phyloP scores from a whole-genome alignment of 495 filamentous ascomycete genomes.

The Achaetomiella virescens region DNA sequence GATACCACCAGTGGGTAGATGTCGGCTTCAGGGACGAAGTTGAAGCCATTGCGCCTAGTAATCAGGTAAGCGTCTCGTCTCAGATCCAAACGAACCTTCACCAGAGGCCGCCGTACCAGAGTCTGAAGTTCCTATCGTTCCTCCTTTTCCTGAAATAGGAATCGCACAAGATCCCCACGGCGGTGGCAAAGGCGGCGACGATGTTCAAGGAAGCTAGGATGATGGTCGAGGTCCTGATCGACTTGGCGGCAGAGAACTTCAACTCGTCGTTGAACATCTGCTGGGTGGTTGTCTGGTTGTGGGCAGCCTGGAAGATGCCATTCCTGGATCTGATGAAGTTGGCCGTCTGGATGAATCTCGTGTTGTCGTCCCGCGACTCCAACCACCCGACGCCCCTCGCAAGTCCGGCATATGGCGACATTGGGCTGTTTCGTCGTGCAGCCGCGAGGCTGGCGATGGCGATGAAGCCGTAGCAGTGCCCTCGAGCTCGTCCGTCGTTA shows the following conservation, averaged over 20 bases:
- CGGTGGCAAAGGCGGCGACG: slow-evolving; percentile 41
- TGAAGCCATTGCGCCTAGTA: slow-evolving; percentile 29
- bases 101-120: slow-evolving; percentile 21
- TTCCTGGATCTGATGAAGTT: slow-evolving; percentile 18
- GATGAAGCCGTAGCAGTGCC: slow-evolving; percentile 38
- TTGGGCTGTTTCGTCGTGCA: slow-evolving; percentile 23
- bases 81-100: not conserved
- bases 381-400: slow-evolving; percentile 35
- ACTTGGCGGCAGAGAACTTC: slow-evolving; percentile 39
- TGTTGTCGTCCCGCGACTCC: slow-evolving; percentile 37
- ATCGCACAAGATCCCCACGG: slow-evolving; percentile 40
- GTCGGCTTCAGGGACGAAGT: slow-evolving; percentile 35
- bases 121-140: slow-evolving; percentile 27
- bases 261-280: slow-evolving; percentile 37
- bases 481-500: slow-evolving; percentile 34
- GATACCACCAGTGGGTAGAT: slow-evolving; percentile 43
- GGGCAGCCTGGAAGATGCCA: slow-evolving; percentile 33
- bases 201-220: slow-evolving; percentile 45
- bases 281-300: slow-evolving; percentile 24
- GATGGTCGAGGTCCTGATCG: slow-evolving; percentile 44
- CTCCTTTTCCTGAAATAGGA: slow-evolving; percentile 34
- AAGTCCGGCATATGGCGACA: slow-evolving; percentile 31
- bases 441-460: slow-evolving; percentile 38
- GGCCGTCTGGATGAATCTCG: slow-evolving; percentile 18
- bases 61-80: slow-evolving; percentile 1